Conservation (phyloP, 2,329 filamentous ascomycete genomes). For the Furcasterigmium sp. region DNA sequence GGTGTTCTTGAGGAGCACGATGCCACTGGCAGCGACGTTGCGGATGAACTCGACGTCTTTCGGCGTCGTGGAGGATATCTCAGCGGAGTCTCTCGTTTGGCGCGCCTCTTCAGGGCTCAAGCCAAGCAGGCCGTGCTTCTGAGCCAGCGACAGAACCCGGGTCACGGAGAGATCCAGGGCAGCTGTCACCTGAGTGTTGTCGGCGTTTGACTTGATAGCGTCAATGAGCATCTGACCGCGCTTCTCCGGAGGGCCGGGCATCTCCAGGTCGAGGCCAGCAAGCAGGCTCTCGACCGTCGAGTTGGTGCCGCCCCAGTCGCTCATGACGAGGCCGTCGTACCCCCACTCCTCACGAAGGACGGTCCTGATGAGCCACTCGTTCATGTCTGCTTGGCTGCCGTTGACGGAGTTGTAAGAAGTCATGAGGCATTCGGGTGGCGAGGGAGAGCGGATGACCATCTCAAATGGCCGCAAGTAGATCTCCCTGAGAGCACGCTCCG, state of each 20-base stretch:
- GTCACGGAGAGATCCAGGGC: neutral
- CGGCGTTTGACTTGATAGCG: neutral
- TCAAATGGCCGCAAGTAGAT: constrained; percentile 30
- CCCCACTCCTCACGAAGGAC: constrained; percentile 38
- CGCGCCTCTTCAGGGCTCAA: neutral
- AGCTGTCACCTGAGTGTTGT: neutral
- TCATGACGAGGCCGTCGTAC: constrained; percentile 39
- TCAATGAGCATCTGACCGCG: neutral
- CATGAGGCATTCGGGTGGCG: constrained; percentile 30
- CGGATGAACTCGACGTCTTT: neutral
- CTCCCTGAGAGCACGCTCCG: constrained; percentile 2
- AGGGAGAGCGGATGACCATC: constrained; percentile 24
- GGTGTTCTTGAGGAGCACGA: constrained; percentile 14
- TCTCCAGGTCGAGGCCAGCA: constrained; percentile 25
- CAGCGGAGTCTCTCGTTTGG: neutral
- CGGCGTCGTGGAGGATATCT: neutral
- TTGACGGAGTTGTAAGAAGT: constrained; percentile 32
- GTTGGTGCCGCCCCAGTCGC: constrained; percentile 37
- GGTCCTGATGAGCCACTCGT: constrained; percentile 28
- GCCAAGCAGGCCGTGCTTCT: neutral
- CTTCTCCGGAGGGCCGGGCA: constrained; percentile 25
- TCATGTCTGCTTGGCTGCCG: constrained; percentile 35
- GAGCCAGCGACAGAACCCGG: neutral
- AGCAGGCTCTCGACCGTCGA: constrained; percentile 25
- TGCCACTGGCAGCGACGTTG: constrained; percentile 4